Conservation (phyloP, 2,329 filamentous ascomycete species). For the Penicillium freii region DNA sequence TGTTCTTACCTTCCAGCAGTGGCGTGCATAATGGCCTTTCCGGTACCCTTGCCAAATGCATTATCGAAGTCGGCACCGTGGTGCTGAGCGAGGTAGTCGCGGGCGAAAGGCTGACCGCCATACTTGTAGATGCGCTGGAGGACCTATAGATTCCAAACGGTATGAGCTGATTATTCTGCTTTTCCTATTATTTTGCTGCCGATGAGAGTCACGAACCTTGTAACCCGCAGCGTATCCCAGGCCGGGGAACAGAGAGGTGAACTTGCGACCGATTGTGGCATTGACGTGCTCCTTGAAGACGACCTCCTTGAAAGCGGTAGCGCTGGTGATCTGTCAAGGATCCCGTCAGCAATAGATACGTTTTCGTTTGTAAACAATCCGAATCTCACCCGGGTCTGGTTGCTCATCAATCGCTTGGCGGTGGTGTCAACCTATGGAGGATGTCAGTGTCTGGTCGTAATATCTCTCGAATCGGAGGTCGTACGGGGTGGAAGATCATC, state of each 20-base stretch:
- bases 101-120: constrained; percentile 90
- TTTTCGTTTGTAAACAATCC: constrained; percentile 1
- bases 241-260: constrained; percentile 93
- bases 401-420: constrained; percentile 98
- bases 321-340: constrained; percentile 52
- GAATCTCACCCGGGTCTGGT: constrained; percentile 68
- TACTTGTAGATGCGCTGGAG: constrained; percentile 99
- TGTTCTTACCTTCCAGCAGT: constrained; percentile 75
- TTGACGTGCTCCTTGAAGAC: constrained; percentile 87
- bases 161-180: constrained; percentile 1
- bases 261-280: constrained; percentile 71
- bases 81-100: constrained; percentile 80
- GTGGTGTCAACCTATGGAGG: constrained; percentile 81
- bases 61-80: constrained; percentile 80
- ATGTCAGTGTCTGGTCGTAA: constrained; percentile 22
- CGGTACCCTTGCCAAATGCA: constrained; percentile 92
- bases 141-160: constrained; percentile 50
- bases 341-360: constrained; percentile 5
- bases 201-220: constrained; percentile 59
- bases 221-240: constrained; percentile 97
- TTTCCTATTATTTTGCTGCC: not conserved
- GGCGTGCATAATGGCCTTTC: constrained; percentile 97
- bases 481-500: constrained; percentile 85
- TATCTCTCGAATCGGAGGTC: constrained; percentile 23
- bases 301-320: constrained; percentile 75